Conservation (phyloP, 176 grass and related monocot species). For the Oryza longistaminata region DNA sequence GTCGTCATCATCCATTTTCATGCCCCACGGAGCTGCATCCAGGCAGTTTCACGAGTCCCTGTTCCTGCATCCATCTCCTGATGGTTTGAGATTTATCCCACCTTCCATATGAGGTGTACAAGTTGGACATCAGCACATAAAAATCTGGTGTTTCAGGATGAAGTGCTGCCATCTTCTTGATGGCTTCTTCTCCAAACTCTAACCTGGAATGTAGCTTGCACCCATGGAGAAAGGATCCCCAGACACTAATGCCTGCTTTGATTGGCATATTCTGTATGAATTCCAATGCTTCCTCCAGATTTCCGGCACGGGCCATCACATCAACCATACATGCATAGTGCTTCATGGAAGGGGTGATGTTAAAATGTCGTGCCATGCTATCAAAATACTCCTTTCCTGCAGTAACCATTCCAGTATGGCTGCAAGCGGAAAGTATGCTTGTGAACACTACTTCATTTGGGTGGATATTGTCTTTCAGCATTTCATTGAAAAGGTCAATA, state of each 20-base stretch:
- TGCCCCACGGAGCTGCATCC: constrained; percentile 53
- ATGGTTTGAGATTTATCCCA: constrained; percentile 61
- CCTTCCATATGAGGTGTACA: constrained; percentile 60
- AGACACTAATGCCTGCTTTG: constrained; percentile 48
- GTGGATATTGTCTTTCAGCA: constrained; percentile 62
- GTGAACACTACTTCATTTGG: constrained; percentile 66
- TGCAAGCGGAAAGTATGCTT: constrained; percentile 67
- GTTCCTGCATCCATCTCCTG: constrained; percentile 60
- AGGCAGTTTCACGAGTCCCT: constrained; percentile 58
- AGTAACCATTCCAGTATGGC: constrained; percentile 69
- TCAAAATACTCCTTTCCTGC: constrained; percentile 57
- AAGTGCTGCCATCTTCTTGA: constrained; percentile 46
- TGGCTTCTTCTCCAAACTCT: constrained; percentile 65
- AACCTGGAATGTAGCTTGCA: constrained; percentile 69
- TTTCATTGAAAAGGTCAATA: constrained; percentile 57
- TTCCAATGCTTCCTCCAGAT: constrained; percentile 59
- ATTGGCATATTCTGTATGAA: constrained; percentile 71
- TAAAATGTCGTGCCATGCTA: constrained; percentile 51
- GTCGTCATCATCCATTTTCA: constrained; percentile 50
- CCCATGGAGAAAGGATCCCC: constrained; percentile 75
- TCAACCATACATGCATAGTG: constrained; percentile 80
- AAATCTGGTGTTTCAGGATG: constrained; percentile 57
- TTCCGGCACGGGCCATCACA: constrained; percentile 58
- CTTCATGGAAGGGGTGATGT: constrained; percentile 65
- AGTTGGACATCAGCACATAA: constrained; percentile 67